phyloP scores from a whole-genome alignment of 108 stramenopile genomes.

The Fragilariopsis cylindrus region DNA sequence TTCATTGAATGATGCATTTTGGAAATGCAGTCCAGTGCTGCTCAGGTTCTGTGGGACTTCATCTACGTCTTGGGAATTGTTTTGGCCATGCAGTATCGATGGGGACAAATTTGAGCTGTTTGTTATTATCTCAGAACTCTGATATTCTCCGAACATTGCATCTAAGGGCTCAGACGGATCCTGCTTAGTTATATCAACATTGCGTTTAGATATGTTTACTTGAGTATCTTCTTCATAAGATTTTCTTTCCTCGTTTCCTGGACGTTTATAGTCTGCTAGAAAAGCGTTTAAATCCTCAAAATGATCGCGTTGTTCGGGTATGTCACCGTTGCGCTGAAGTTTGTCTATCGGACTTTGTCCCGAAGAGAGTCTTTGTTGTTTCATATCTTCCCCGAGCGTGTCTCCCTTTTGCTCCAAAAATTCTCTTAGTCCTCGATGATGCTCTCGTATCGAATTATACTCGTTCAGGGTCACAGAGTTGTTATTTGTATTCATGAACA shows the following conservation, averaged over 20 bases:
- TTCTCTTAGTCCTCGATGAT: background rate
- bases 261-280: conserved; percentile 5
- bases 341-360: background rate
- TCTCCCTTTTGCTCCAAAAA: conserved; percentile 1
- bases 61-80: too few relatives aligned
- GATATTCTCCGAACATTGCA: too few relatives aligned
- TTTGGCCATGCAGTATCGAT: too few relatives aligned
- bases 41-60: too few relatives aligned
- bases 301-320: conserved; percentile 4
- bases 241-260: background rate
- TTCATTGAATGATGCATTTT: too few relatives aligned
- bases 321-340: background rate
- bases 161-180: too few relatives aligned
- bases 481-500: too few relatives aligned
- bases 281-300: background rate
- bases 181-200: too few relatives aligned
- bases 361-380: background rate
- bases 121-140: too few relatives aligned
- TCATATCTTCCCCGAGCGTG: background rate
- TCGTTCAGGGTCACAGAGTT: background rate
- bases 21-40: too few relatives aligned
- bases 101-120: too few relatives aligned
- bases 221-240: background rate
- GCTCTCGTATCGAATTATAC: background rate
- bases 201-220: too few relatives aligned